Percentiles rank a stretch among this genome's conserved stretches.
Evolutionary conservation across 495 filamentous ascomycete species (phyloP).

Genomic region (Tuber indicum): DNA sequence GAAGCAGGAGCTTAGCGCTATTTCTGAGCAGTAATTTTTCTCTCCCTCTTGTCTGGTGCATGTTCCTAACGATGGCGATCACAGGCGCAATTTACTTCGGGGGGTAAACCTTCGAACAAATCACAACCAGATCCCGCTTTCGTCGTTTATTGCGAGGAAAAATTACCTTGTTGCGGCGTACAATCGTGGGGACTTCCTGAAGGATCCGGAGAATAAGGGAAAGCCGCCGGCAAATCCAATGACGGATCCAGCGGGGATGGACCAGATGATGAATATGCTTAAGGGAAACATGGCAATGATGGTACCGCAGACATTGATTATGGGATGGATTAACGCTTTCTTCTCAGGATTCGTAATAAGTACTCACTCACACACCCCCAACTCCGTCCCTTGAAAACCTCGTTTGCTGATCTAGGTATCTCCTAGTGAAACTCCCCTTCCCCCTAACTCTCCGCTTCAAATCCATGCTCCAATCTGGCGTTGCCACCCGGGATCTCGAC

Average conservation of each 20-base stretch:
- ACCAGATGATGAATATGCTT: conserved; percentile 99
- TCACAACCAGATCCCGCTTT: conserved; percentile 61
- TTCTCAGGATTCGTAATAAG: conserved; percentile 96
- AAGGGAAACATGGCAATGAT: conserved; percentile 99
- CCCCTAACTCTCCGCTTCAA: conserved; percentile 97
- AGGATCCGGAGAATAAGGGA: conserved; percentile 76
- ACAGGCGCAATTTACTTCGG: conserved; percentile 64
- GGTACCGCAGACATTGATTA: conserved; percentile 95
- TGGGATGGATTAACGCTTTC: conserved; percentile 99
- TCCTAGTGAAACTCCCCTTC: conserved; percentile 91
- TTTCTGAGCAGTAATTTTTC: conserved; percentile 61
- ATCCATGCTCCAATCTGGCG: conserved; percentile 95
- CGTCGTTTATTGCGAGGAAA: conserved; percentile 72
- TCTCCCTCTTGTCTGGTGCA: neutral
- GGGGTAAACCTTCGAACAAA: conserved; percentile 80
- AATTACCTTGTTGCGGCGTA: conserved; percentile 71
- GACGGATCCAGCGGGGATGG: conserved; percentile 96
- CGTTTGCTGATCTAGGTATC: neutral
- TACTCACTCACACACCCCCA: conserved; percentile 43
- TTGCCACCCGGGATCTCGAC: conserved; percentile 90
- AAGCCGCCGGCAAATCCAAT: conserved; percentile 90
- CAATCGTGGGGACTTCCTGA: conserved; percentile 78
- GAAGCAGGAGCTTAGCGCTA: conserved; percentile 63
- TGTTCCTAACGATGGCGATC: conserved; percentile 1
- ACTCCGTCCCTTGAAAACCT: neutral